Evolutionary conservation across 1,139 yeast species (phyloP).

Genomic region (Saccharomyces hybrid): DNA sequence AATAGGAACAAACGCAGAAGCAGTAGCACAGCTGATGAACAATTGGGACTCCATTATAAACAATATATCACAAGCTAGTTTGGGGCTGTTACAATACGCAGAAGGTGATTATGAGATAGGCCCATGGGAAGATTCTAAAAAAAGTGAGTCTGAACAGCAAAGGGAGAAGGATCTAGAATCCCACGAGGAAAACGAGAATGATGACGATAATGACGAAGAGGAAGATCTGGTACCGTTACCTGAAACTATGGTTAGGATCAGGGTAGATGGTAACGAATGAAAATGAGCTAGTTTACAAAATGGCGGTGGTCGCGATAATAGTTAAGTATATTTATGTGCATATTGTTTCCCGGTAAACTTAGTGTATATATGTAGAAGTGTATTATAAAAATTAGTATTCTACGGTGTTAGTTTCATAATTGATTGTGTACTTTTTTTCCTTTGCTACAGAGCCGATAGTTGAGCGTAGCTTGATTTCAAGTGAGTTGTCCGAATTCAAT

Average conservation of each 20-base stretch:
- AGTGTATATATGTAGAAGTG: conserved; percentile 9
- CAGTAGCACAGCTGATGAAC: conserved; percentile 23
- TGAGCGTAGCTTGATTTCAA: conserved; percentile 34
- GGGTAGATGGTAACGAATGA: conserved; percentile 33
- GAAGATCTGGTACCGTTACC: conserved; percentile 42
- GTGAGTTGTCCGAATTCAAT: conserved; percentile 4
- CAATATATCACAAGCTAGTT: conserved; percentile 30
- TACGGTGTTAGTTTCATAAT: conserved; percentile 31
- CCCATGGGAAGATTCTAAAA: conserved; percentile 15
- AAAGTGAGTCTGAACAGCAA: not conserved
- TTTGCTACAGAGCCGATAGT: conserved; percentile 34
- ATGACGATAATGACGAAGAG: conserved; percentile 5
- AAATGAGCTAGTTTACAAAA: not conserved
- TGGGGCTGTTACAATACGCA: conserved; percentile 27
- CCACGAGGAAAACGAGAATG: not conserved
- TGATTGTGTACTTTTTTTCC: conserved; percentile 31
- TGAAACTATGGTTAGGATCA: conserved; percentile 63
- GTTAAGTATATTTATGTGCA: not conserved
- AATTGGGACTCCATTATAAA: conserved; percentile 30
- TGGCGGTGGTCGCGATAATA: not conserved
- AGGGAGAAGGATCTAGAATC: not conserved
- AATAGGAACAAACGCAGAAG: conserved; percentile 24
- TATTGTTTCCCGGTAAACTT: not conserved
- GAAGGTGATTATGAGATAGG: conserved; percentile 31
- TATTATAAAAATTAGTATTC: conserved; percentile 12